Percentiles rank a stretch among this genome's conserved stretches.
phyloP scores from a whole-genome alignment of 2,329 filamentous ascomycete species.

The Xylaria sp. region DNA sequence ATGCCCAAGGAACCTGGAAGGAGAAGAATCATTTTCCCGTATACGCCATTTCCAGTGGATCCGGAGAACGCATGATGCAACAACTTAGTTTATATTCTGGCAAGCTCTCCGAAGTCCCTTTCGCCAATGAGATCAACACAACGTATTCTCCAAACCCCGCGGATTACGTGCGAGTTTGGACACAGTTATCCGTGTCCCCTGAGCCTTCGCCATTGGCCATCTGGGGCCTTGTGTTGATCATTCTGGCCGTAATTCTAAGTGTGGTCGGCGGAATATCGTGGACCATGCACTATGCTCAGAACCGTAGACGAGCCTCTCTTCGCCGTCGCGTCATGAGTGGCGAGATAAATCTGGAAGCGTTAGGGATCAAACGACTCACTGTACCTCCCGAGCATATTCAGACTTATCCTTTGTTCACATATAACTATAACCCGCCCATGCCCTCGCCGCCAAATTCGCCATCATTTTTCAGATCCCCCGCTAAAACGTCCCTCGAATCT shows the following conservation, averaged over 20 bases:
- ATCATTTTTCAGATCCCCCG: conserved; percentile 36
- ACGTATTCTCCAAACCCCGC: conserved; percentile 60
- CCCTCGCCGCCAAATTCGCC: conserved; percentile 46
- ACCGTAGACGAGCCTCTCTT: conserved; percentile 69
- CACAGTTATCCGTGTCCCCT: conserved; percentile 55
- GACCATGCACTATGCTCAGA: conserved; percentile 79
- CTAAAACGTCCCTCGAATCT: conserved; percentile 11
- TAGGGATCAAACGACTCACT: conserved; percentile 82
- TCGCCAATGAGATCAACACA: conserved; percentile 60
- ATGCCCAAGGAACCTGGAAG: conserved; percentile 75
- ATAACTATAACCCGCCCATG: conserved; percentile 61
- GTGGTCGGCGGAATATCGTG: conserved; percentile 72
- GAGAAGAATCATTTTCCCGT: conserved; percentile 74
- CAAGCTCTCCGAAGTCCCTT: conserved; percentile 67
- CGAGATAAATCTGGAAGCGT: conserved; percentile 82
- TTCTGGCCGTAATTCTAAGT: conserved; percentile 72
- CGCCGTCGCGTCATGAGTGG: conserved; percentile 74
- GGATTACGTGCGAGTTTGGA: conserved; percentile 67
- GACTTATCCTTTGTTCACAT: conserved; percentile 79
- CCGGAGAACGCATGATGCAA: conserved; percentile 71
- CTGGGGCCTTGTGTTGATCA: conserved; percentile 78
- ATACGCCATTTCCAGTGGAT: conserved; percentile 75
- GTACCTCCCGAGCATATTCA: conserved; percentile 76
- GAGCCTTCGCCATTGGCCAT: conserved; percentile 67
- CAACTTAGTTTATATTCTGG: conserved; percentile 79